A percentile compares a stretch with the other conserved stretches of the same genome.
These are phyloP conservation scores for Erucastrum elatum DNA, from an alignment of 345 rosid genomes.

Conservation along the genomic window DNA sequence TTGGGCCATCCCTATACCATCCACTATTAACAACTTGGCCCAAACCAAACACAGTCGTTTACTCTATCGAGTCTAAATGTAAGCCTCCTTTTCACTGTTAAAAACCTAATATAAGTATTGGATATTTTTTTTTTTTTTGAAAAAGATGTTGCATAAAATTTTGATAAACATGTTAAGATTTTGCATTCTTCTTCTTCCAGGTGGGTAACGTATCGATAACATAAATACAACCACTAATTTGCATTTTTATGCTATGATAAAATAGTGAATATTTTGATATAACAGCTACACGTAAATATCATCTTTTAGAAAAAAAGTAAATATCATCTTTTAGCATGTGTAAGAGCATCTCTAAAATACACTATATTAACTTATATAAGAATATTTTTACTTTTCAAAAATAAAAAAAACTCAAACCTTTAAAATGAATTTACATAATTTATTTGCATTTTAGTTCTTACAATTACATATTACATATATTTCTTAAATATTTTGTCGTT, in stretches of 20 bases:
- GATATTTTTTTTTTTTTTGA: background rate
- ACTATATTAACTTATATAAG: too few relatives aligned
- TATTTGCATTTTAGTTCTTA: too few relatives aligned
- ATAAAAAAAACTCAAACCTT: too few relatives aligned
- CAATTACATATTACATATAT: too few relatives aligned
- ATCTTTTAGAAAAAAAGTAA: too few relatives aligned
- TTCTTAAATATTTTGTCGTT: too few relatives aligned
- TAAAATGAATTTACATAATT: too few relatives aligned
- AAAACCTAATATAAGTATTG: background rate
- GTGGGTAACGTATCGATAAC: background rate
- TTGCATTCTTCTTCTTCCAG: background rate
- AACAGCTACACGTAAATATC: background rate
- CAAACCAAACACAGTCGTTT: constrained; percentile 3
- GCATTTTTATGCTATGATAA: background rate
- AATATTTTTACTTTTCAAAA: too few relatives aligned
- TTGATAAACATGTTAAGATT: background rate
- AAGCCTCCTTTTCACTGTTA: constrained; percentile 3
- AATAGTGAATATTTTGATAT: background rate
- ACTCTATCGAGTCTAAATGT: constrained; percentile 8
- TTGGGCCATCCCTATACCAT: constrained; percentile 6
- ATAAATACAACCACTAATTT: background rate
- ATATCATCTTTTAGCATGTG: too few relatives aligned
- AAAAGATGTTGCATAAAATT: background rate
- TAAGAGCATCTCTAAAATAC: too few relatives aligned
- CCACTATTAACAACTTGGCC: constrained; percentile 25